Percentiles rank a stretch among this genome's conserved stretches.
Evolutionary conservation across 2,329 filamentous ascomycete genomes (phyloP).

Genomic region (Nectriaceae sp.): DNA sequence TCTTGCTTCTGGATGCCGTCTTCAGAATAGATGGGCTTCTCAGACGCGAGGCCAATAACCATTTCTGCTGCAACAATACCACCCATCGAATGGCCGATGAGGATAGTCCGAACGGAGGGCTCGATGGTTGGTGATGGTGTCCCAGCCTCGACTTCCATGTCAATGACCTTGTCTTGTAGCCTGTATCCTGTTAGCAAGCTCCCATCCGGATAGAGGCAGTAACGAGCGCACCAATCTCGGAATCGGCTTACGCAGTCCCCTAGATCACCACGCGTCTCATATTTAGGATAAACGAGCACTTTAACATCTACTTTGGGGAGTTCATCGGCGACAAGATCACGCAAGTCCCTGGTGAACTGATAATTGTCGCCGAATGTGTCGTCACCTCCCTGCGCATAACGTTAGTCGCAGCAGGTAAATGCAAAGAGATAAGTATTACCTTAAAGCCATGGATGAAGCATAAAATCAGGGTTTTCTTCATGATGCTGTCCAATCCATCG

Average conservation of each 20-base stretch:
- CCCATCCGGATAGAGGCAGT: neutral
- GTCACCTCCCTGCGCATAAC: slow-evolving; percentile 63
- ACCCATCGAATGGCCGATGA: slow-evolving; percentile 88
- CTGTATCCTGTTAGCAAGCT: slow-evolving; percentile 40
- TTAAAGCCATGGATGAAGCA: slow-evolving; percentile 92
- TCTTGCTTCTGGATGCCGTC: slow-evolving; percentile 42
- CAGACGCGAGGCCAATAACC: slow-evolving; percentile 68
- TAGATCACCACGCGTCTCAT: slow-evolving; percentile 79
- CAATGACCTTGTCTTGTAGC: slow-evolving; percentile 91
- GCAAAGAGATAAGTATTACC: slow-evolving; percentile 38
- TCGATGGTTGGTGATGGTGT: slow-evolving; percentile 85
- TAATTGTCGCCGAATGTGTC: slow-evolving; percentile 70
- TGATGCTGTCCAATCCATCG: slow-evolving; percentile 21
- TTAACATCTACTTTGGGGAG: slow-evolving; percentile 70
- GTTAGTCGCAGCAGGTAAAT: slow-evolving; percentile 8
- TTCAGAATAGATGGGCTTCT: slow-evolving; percentile 53
- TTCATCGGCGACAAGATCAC: slow-evolving; percentile 61
- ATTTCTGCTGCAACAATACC: slow-evolving; percentile 94
- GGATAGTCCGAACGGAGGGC: slow-evolving; percentile 77
- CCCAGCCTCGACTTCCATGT: slow-evolving; percentile 81
- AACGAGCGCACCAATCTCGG: slow-evolving; percentile 65
- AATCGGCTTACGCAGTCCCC: slow-evolving; percentile 71
- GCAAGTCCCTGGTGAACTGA: slow-evolving; percentile 72
- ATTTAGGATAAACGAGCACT: slow-evolving; percentile 74
- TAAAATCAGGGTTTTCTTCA: slow-evolving; percentile 76